Percentiles rank a stretch among this genome's conserved stretches.
phyloP scores from a whole-genome alignment of 2,329 filamentous ascomycete species.

The Teratosphaeria gauchensis region DNA sequence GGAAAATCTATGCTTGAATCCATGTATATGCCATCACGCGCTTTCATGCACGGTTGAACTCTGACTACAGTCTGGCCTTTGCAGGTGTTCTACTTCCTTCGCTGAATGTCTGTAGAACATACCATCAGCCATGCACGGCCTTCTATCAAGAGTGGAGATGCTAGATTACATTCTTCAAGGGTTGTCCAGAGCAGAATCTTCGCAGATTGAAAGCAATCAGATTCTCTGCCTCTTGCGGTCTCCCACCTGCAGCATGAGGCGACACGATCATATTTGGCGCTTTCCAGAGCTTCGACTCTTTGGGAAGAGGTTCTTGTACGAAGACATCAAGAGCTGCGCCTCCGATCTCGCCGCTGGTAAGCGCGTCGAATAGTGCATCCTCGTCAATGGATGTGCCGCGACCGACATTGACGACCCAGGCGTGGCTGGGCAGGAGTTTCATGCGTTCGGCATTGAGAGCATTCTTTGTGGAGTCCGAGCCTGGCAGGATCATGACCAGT shows the following conservation, averaged over 20 bases:
- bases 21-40: neutral
- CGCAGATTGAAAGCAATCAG: constrained; percentile 54
- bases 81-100: neutral
- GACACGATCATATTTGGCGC: constrained; percentile 45
- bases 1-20: neutral
- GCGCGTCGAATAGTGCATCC: constrained; percentile 35
- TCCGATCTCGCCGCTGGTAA: constrained; percentile 37
- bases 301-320: constrained; percentile 44
- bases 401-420: constrained; percentile 61
- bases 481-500: constrained; percentile 58
- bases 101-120: neutral
- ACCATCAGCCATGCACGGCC: neutral
- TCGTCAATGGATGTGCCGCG: constrained; percentile 53
- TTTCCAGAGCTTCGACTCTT: constrained; percentile 35
- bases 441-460: constrained; percentile 47
- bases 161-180: constrained; percentile 47
- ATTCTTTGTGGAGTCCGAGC: constrained; percentile 46
- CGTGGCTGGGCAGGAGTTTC: constrained; percentile 46
- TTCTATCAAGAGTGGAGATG: neutral
- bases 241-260: constrained; percentile 50
- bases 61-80: neutral
- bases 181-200: constrained; percentile 49
- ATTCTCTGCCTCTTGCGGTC: constrained; percentile 50
- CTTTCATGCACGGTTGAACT: neutral
- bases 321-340: constrained; percentile 46